Base-by-base conservation (phyloP, 768 basidiomycete species). In the Russula ochroleuca region DNA sequence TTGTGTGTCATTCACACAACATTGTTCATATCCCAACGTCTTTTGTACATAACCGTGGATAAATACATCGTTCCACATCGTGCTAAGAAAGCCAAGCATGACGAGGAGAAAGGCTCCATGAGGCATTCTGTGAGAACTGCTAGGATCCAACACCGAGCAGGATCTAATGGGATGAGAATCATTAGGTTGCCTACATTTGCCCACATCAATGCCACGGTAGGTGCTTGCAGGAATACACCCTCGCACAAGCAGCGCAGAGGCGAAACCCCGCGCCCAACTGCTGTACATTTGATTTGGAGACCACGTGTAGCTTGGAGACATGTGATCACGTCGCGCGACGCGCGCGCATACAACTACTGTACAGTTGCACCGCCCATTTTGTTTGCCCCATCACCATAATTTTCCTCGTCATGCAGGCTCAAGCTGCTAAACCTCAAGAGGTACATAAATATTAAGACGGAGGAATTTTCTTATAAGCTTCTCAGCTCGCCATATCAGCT, bases 391-490 rank as follows among this genome's bases (percentile, higher is more conserved):
- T 31, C 56, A 57, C 28, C 41, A 47, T 23, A 48, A 3, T 48
- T 41, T 11, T 33, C 55, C 51, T 35, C 31, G 52, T 52, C 54
- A 80, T 80, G 79, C 79, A 80, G 69, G 77, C 76, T 2, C 78
- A 79, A 68, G 69, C 69, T 31, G 19, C 54, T 8, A 71, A 74
- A 41, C 70, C 69, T 23, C 65, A 63, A n/a, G 73, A 74, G 67
- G 74, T 73, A 52, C 31, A n/a, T 49, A 19, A 17, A 19, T 17
- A 3, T 2, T 8, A 35, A 1, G n/a, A 47, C 33, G 15, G 15
- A 8, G n/a, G 13, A 19, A 5, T 19, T 50, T 1, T 17, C 53
- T 67, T n/a, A 60, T 45, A 53, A 61, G 33, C 53, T 21, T 53
- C 25, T 19, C 45, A 73, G 74, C 67, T 74, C 13, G 61, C 67